Evolutionary conservation across 176 grass and related monocot species (phyloP).

Genomic region (Paspalum vaginatum): DNA sequence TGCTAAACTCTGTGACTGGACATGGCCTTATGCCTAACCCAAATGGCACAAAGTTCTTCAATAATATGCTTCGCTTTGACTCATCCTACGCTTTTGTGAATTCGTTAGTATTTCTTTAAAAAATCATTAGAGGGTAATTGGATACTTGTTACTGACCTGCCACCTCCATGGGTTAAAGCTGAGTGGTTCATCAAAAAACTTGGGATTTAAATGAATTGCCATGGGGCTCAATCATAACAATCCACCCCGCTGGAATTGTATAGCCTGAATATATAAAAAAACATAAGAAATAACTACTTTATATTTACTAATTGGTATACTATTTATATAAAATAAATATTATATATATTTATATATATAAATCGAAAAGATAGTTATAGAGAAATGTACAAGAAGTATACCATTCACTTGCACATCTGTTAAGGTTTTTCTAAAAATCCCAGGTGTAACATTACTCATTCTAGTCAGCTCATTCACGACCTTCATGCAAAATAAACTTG

Average conservation of each 20-base stretch:
- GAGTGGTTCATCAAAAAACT: slow-evolving; percentile 21
- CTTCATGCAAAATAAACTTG: background rate
- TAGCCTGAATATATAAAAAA: background rate
- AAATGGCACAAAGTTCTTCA: slow-evolving; percentile 38
- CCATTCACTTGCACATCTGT: slow-evolving; percentile 30
- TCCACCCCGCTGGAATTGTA: slow-evolving; percentile 16
- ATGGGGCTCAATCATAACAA: slow-evolving; percentile 22
- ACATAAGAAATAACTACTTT: background rate
- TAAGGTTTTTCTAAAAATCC: slow-evolving; percentile 16
- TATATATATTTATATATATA: too few relatives aligned
- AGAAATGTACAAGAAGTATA: background rate
- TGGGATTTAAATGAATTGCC: slow-evolving; percentile 11
- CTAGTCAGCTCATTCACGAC: slow-evolving; percentile 31
- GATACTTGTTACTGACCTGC: background rate
- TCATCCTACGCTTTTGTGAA: background rate
- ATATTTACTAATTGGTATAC: too few relatives aligned
- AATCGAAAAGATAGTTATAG: background rate
- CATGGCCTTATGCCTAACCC: slow-evolving; percentile 35
- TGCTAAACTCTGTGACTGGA: slow-evolving; percentile 30
- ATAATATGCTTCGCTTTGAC: background rate
- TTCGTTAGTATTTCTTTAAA: background rate
- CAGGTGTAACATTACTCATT: slow-evolving; percentile 16
- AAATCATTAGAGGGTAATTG: background rate
- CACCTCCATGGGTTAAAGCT: slow-evolving; percentile 31
- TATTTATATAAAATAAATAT: too few relatives aligned